phyloP scores from a whole-genome alignment of 2,329 filamentous ascomycete genomes.

The Helotiales sp. region DNA sequence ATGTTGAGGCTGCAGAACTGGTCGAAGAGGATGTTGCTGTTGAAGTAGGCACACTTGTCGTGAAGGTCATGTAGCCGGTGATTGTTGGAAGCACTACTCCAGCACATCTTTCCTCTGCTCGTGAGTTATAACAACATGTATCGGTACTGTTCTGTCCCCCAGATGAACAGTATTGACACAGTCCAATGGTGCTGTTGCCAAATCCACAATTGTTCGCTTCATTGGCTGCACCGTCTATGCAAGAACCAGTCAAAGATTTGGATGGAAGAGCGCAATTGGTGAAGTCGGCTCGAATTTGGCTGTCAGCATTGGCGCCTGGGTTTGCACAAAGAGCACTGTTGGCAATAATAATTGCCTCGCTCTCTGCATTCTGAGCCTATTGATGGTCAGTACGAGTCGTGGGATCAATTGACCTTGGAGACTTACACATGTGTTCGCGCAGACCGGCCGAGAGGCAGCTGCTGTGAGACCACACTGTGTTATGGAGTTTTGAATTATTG shows the following conservation, averaged over 20 bases:
- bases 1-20: slow-evolving; percentile 25
- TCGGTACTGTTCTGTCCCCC: slow-evolving; percentile 92
- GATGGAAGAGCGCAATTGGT: slow-evolving; percentile 84
- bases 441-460: slow-evolving; percentile 74
- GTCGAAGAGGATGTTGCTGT: slow-evolving; percentile 46
- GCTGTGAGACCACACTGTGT: slow-evolving; percentile 67
- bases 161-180: slow-evolving; percentile 85
- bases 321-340: slow-evolving; percentile 75
- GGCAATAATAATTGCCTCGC: slow-evolving; percentile 82
- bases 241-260: slow-evolving; percentile 76
- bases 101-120: slow-evolving; percentile 74
- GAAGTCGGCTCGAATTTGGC: slow-evolving; percentile 89
- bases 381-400: slow-evolving; percentile 39
- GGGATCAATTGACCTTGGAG: neutral
- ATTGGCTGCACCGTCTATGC: slow-evolving; percentile 78
- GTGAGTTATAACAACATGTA: slow-evolving; percentile 87
- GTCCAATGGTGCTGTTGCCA: slow-evolving; percentile 68
- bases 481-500: slow-evolving; percentile 89
- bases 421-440: slow-evolving; percentile 85
- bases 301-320: slow-evolving; percentile 66
- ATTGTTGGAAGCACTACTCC: slow-evolving; percentile 80
- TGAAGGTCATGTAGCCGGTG: slow-evolving; percentile 68
- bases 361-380: slow-evolving; percentile 81
- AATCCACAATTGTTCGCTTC: slow-evolving; percentile 90
- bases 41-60: slow-evolving; percentile 55